phyloP scores from a whole-genome alignment of 192 early-diverging fungal genomes.

The Mortierella antarctica region DNA sequence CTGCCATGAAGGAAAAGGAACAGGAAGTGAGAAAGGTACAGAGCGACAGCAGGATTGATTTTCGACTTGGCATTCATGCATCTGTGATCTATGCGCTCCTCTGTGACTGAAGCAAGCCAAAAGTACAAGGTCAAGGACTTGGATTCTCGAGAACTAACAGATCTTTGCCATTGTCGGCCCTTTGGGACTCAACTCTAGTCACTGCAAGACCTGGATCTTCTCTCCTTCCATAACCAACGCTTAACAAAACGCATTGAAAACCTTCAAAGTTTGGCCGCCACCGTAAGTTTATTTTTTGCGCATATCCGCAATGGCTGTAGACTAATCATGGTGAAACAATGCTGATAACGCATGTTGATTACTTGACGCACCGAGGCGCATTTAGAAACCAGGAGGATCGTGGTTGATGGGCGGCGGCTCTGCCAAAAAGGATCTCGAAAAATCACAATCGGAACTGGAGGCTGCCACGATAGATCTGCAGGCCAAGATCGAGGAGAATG shows the following conservation, averaged over 20 bases:
- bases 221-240: slow-evolving; percentile 69
- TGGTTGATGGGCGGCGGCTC: slow-evolving; percentile 57
- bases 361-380: not conserved
- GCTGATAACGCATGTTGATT: not conserved
- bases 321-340: not conserved
- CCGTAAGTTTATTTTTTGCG: slow-evolving; percentile 17
- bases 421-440: slow-evolving; percentile 68
- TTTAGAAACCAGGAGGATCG: slow-evolving; percentile 49
- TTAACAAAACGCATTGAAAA: slow-evolving; percentile 68
- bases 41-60: not conserved
- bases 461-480: slow-evolving; percentile 59
- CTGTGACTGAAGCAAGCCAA: not conserved
- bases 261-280: slow-evolving; percentile 56
- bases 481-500: slow-evolving; percentile 71
- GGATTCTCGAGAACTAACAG: no score
- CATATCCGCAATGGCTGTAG: not conserved
- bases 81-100: not conserved
- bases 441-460: slow-evolving; percentile 59
- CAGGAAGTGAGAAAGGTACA: slow-evolving; percentile 65
- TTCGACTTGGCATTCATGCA: not conserved
- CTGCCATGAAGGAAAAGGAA: slow-evolving; percentile 66
- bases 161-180: not conserved
- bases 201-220: slow-evolving; percentile 64
- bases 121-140: not conserved
- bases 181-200: slow-evolving; percentile 25